Conservation (phyloP, 2,329 filamentous ascomycete genomes). For the Xylariaceae sp. region DNA sequence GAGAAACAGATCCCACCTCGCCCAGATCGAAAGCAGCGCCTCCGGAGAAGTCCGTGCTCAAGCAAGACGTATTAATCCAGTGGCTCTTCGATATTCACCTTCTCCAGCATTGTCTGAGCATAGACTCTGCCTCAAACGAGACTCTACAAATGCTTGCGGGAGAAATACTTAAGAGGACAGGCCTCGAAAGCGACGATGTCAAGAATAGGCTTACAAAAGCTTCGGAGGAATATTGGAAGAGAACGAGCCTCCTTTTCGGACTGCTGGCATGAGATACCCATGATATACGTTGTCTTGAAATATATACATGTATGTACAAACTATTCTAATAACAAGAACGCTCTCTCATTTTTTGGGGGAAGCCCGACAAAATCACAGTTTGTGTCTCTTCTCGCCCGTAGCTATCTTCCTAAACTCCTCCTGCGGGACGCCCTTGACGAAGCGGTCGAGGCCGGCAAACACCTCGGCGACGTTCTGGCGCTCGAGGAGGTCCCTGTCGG, state of each 20-base stretch:
- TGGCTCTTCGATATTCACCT: constrained; percentile 64
- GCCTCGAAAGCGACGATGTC: constrained; percentile 53
- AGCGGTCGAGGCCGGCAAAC: constrained; percentile 81
- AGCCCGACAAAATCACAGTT: constrained; percentile 56
- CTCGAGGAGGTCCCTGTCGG: constrained; percentile 74
- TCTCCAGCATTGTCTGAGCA: constrained; percentile 50
- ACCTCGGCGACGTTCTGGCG: constrained; percentile 80
- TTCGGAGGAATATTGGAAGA: constrained; percentile 79
- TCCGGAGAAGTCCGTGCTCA: constrained; percentile 29
- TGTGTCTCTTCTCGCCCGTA: constrained; percentile 89
- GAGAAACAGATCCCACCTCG: constrained; percentile 18
- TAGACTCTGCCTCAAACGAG: constrained; percentile 29
- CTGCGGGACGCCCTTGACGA: constrained; percentile 79
- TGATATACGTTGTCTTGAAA: constrained; percentile 6
- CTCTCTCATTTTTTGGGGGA: not conserved
- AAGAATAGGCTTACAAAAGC: constrained; percentile 61
- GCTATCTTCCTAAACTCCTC: constrained; percentile 86
- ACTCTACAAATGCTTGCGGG: constrained; percentile 50
- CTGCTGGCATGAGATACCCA: constrained; percentile 56
- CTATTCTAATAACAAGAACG: not conserved
- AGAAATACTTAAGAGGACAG: constrained; percentile 48
- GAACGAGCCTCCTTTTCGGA: constrained; percentile 80
- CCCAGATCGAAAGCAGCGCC: constrained; percentile 9
- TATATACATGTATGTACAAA: too few species aligned
- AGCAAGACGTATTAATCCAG: constrained; percentile 56